A percentile compares a stretch with the other conserved stretches of the same genome.
Evolutionary conservation across 495 filamentous ascomycete genomes (phyloP).

Genomic region (Lepidopterella palustris): DNA sequence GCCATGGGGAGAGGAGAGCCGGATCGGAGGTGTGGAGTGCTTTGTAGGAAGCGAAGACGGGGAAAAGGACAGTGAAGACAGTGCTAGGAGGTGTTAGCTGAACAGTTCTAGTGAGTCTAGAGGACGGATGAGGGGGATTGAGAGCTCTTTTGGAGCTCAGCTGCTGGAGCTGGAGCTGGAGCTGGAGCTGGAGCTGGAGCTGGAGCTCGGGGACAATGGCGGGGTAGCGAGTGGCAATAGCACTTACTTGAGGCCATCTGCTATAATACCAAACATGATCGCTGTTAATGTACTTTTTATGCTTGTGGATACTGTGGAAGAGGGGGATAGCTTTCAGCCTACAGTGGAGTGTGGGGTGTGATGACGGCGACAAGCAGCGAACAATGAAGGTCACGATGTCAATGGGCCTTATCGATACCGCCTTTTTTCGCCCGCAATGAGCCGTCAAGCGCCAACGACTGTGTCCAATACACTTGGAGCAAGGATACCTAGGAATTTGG

Average conservation of each 20-base stretch:
- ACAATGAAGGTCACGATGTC: background rate
- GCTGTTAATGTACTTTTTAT: conserved; percentile 3
- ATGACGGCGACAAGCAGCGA: background rate
- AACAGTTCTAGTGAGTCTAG: conserved; percentile 9
- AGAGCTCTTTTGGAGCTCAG: conserved; percentile 7
- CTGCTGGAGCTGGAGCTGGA: background rate
- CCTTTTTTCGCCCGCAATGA: background rate
- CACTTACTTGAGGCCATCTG: conserved; percentile 73
- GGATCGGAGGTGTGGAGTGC: conserved; percentile 90
- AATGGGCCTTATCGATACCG: background rate
- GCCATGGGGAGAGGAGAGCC: conserved; percentile 89
- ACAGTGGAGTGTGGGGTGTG: conserved; percentile 15
- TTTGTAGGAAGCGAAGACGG: conserved; percentile 96
- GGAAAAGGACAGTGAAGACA: conserved; percentile 85
- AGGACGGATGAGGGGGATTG: conserved; percentile 3
- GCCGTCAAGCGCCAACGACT: too few species aligned
- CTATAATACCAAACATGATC: conserved; percentile 74
- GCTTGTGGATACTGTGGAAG: too few species aligned
- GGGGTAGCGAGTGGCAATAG: conserved; percentile 4
- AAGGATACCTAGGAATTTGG: too few species aligned
- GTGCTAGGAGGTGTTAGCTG: conserved; percentile 49
- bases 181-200: conserved; percentile 1
- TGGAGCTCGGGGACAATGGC: conserved; percentile 18
- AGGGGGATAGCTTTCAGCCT: too few species aligned
- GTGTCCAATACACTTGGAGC: too few species aligned